Conservation (phyloP, 2,329 filamentous ascomycete genomes). For the Apiospora aurea region DNA sequence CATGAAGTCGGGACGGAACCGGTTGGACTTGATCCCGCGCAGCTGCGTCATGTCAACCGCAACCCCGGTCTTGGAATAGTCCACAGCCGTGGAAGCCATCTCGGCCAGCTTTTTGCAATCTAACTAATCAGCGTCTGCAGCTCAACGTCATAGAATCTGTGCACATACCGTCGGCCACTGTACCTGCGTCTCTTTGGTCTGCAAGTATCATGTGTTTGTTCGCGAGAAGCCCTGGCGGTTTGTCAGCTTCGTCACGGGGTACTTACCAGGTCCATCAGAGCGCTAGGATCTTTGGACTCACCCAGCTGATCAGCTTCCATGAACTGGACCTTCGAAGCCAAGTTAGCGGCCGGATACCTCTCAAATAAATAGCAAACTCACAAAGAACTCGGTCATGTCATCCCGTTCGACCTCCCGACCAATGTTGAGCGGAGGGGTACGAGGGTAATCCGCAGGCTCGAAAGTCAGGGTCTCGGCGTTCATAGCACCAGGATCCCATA, state of each 20-base stretch:
- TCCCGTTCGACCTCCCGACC: conserved; percentile 61
- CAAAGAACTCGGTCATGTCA: conserved; percentile 83
- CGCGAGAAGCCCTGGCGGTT: conserved; percentile 58
- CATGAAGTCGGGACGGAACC: conserved; percentile 62
- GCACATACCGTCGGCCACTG: conserved; percentile 44
- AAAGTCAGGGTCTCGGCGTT: conserved; percentile 43
- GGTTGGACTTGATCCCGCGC: conserved; percentile 44
- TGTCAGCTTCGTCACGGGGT: neutral
- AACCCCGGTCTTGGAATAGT: conserved; percentile 79
- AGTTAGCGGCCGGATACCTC: neutral
- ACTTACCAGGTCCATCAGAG: neutral
- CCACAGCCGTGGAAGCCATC: conserved; percentile 74
- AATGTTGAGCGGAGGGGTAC: conserved; percentile 63
- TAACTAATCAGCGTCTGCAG: neutral
- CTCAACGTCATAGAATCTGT: too few relatives aligned
- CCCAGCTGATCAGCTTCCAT: conserved; percentile 73
- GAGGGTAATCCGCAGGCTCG: conserved; percentile 74
- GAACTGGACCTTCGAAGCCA: conserved; percentile 59
- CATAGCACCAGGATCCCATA: conserved; percentile 69
- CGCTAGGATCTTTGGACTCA: neutral
- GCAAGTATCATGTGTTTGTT: conserved; percentile 69
- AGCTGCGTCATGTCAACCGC: conserved; percentile 56
- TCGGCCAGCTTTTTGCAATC: conserved; percentile 64
- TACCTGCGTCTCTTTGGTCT: conserved; percentile 62
- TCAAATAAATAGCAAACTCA: neutral